phyloP scores from a whole-genome alignment of 2,329 filamentous ascomycete species.

The Cordyceps farinosa region DNA sequence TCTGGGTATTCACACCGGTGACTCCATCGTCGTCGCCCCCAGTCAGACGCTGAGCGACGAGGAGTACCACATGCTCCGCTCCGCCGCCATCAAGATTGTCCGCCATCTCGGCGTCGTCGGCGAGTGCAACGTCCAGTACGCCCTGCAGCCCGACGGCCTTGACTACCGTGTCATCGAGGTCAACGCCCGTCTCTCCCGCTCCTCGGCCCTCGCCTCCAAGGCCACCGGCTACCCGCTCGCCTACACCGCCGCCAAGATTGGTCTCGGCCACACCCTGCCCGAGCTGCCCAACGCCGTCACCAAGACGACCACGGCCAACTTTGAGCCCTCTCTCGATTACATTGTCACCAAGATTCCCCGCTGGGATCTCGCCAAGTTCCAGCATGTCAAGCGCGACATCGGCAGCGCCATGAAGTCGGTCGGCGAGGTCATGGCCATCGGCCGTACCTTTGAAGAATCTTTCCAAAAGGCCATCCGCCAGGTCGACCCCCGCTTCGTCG shows the following conservation, averaged over 20 bases:
- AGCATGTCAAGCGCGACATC: conserved; percentile 96
- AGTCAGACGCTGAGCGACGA: conserved; percentile 96
- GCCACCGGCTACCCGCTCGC: conserved; percentile 96
- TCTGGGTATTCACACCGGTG: conserved; percentile 94
- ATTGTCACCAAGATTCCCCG: conserved; percentile 98
- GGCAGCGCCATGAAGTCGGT: conserved; percentile 99
- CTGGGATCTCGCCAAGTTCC: conserved; percentile 98
- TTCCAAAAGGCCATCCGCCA: conserved; percentile 98
- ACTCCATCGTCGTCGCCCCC: conserved; percentile 96
- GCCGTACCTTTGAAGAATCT: conserved; percentile 95
- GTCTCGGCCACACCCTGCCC: conserved; percentile 88
- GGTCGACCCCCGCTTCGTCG: conserved; percentile 86
- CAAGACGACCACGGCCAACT: conserved; percentile 98
- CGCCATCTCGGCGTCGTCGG: conserved; percentile 95
- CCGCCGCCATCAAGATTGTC: conserved; percentile 96
- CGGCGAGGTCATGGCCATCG: conserved; percentile 98
- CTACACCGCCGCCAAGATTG: conserved; percentile 97
- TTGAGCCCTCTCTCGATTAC: conserved; percentile 95
- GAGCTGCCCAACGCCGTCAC: conserved; percentile 97
- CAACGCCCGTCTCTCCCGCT: conserved; percentile 96
- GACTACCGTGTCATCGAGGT: conserved; percentile 99
- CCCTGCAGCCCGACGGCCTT: conserved; percentile 89
- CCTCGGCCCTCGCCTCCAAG: conserved; percentile 94
- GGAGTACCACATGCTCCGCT: conserved; percentile 99
- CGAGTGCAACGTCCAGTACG: conserved; percentile 98